Percentiles rank a stretch among this genome's conserved stretches.
Evolutionary conservation across 2,329 filamentous ascomycete genomes (phyloP).

Genomic region (Sporothrix schenckii): DNA sequence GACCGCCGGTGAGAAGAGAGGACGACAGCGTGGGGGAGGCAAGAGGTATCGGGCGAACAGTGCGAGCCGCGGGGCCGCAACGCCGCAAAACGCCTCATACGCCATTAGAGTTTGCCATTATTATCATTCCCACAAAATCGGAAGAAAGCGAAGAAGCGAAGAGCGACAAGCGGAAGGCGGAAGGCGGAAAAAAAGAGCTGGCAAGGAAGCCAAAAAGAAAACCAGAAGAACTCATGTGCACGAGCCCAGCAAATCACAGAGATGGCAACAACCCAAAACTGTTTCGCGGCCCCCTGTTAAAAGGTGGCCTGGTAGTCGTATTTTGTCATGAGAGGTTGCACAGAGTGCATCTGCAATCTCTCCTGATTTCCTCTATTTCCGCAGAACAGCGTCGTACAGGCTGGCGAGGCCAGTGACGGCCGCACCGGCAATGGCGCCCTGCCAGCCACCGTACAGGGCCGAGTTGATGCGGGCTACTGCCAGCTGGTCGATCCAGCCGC

Average conservation of each 20-base stretch:
- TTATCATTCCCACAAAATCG: conserved; percentile 19
- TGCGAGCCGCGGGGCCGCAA: conserved; percentile 32
- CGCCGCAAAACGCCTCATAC: conserved; percentile 34
- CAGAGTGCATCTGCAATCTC: not conserved
- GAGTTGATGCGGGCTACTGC: conserved; percentile 66
- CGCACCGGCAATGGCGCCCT: conserved; percentile 68
- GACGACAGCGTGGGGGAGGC: not conserved
- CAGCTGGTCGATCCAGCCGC: conserved; percentile 62
- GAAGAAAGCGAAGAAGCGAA: not conserved
- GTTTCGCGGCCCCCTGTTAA: not conserved
- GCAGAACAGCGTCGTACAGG: conserved; percentile 76
- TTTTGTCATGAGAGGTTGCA: not conserved
- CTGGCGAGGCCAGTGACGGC: conserved; percentile 69
- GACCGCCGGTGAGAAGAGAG: not conserved
- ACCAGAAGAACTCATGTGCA: not conserved
- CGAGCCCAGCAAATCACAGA: conserved; percentile 17
- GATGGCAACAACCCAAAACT: conserved; percentile 7
- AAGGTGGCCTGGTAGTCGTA: conserved; percentile 8
- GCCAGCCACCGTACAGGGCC: conserved; percentile 71
- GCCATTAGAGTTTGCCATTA: conserved; percentile 30
- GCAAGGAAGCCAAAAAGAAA: not conserved
- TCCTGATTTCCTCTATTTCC: conserved; percentile 53
- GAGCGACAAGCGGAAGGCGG: not conserved
- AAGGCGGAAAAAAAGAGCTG: conserved; percentile 5
- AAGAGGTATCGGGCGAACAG: conserved; percentile 31